These are phyloP conservation scores for Chalciporus pseudorubinellus DNA, from an alignment of 768 basidiomycete genomes.

Conservation along the genomic window DNA sequence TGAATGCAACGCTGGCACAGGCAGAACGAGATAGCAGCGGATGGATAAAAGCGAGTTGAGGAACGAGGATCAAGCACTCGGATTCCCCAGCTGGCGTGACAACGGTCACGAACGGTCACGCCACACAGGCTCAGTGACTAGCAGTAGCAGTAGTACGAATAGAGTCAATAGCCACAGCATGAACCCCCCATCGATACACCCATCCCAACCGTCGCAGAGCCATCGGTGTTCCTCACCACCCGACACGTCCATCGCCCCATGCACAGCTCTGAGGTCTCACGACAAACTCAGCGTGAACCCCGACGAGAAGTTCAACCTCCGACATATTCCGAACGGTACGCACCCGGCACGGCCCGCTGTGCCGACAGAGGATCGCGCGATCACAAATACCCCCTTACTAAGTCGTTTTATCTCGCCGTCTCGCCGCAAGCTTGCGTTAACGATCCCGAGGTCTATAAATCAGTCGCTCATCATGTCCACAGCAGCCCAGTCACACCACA, in stretches of 20 bases:
- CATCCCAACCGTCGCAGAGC: not conserved
- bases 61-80: slow-evolving; percentile 24
- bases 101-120: slow-evolving; percentile 1
- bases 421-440: slow-evolving; percentile 28
- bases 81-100: slow-evolving; percentile 8
- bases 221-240: too few relatives aligned
- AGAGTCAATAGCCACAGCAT: too few relatives aligned
- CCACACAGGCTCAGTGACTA: too few relatives aligned
- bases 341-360: slow-evolving; percentile 9
- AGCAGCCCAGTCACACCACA: not conserved
- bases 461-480: not conserved
- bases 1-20: not conserved
- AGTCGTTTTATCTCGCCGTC: not conserved
- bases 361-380: too few relatives aligned
- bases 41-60: slow-evolving; percentile 2
- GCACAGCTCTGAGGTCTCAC: too few relatives aligned
- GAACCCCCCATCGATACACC: too few relatives aligned
- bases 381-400: too few relatives aligned
- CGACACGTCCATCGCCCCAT: too few relatives aligned
- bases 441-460: slow-evolving; percentile 17
- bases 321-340: slow-evolving; percentile 19
- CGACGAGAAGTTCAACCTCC: not conserved
- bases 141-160: too few relatives aligned
- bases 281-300: too few relatives aligned
- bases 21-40: not conserved